Evolutionary conservation across 2,329 filamentous ascomycete genomes (phyloP).

Genomic region (Colletotrichum liaoningense): DNA sequence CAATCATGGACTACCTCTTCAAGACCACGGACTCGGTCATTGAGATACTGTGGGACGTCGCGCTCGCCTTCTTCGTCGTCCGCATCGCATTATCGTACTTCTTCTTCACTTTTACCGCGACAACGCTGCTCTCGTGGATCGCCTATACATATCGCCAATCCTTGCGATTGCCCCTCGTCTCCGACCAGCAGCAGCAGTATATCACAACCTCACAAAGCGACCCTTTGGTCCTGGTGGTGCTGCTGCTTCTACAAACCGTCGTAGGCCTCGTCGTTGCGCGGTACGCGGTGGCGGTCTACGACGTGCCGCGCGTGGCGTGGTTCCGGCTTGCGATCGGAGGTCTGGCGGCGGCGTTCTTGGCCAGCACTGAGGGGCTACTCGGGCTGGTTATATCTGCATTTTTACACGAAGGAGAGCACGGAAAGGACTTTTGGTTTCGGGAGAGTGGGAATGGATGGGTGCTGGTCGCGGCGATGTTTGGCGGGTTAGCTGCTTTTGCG

Average conservation of each 20-base stretch:
- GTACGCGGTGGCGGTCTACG: constrained; percentile 19
- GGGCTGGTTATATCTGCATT: not conserved
- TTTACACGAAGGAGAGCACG: not conserved
- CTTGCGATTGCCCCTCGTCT: not conserved
- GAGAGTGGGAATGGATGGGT: constrained; percentile 3
- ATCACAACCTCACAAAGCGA: not conserved
- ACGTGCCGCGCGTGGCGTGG: constrained; percentile 28
- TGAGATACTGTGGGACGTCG: constrained; percentile 51
- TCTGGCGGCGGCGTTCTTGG: constrained; percentile 13
- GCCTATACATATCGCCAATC: not conserved
- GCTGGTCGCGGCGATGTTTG: not conserved
- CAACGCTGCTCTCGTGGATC: constrained; percentile 34
- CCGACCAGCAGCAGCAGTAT: not conserved
- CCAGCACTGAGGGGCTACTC: not conserved
- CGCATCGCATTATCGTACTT: constrained; percentile 47
- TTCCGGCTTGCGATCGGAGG: constrained; percentile 29
- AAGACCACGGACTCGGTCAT: constrained; percentile 48
- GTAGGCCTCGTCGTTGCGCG: constrained; percentile 15
- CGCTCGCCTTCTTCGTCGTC: constrained; percentile 48
- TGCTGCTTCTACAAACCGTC: constrained; percentile 14
- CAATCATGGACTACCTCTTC: constrained; percentile 39
- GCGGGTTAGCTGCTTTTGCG: not conserved
- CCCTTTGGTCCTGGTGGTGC: not conserved
- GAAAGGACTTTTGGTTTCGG: not conserved
- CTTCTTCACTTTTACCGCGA: constrained; percentile 41